A percentile compares a stretch with the other conserved stretches of the same genome.
These are phyloP conservation scores for Curvularia sp. DNA, from an alignment of 2,329 filamentous ascomycete species.

Conservation along the genomic window DNA sequence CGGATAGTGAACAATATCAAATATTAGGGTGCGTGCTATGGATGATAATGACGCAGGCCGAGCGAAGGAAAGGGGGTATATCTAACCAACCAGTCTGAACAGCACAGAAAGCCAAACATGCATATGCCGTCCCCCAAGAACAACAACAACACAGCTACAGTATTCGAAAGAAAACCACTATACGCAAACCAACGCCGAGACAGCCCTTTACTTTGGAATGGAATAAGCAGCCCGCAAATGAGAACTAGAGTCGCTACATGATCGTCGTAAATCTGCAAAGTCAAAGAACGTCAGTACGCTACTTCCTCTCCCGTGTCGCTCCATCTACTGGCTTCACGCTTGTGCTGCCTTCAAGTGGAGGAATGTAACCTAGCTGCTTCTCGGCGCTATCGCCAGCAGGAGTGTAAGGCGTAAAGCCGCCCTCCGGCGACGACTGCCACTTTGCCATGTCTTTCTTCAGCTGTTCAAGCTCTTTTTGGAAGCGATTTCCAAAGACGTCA, in stretches of 20 bases:
- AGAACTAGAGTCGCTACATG: background rate
- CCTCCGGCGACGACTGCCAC: conserved; percentile 68
- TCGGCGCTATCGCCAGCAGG: conserved; percentile 28
- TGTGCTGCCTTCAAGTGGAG: conserved; percentile 42
- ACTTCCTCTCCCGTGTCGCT: conserved; percentile 31
- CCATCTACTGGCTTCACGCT: conserved; percentile 30
- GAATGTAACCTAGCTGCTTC: conserved; percentile 40
- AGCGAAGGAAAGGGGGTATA: conserved; percentile 35
- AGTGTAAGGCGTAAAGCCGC: conserved; percentile 34
- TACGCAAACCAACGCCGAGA: conserved; percentile 10
- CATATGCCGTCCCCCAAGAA: conserved; percentile 8
- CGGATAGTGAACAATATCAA: background rate
- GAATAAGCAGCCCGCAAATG: conserved; percentile 3
- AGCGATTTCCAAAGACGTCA: conserved; percentile 94
- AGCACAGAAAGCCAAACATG: conserved; percentile 4
- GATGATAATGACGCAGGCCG: conserved; percentile 9
- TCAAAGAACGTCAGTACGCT: conserved; percentile 8
- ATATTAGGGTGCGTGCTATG: conserved; percentile 4
- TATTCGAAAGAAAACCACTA: background rate
- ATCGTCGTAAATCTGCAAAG: background rate
- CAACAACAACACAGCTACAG: background rate
- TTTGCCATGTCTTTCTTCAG: conserved; percentile 88
- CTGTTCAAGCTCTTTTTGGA: conserved; percentile 93
- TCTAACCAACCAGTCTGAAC: conserved; percentile 25
- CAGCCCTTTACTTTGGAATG: conserved; percentile 8